Base-by-base conservation (phyloP, 768 basidiomycete species). In the Boletus subcaerulescens region DNA sequence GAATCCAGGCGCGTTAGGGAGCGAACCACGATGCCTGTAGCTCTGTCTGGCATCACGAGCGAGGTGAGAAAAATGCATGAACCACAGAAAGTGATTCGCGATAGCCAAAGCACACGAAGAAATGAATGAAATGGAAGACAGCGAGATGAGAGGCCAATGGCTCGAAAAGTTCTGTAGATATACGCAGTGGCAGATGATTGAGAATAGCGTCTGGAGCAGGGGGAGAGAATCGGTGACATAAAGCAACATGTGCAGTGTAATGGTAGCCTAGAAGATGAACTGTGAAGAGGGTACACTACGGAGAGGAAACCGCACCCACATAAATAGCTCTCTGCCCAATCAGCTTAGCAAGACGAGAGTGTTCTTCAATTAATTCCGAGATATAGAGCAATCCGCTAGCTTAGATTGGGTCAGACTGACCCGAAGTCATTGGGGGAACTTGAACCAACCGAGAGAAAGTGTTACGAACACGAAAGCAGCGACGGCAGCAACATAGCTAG, bases 351-450 rank as follows among this genome's bases (percentile, higher is more conserved):
- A 81, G 65, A 44, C 82, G 82, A 13, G 93, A 86, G 68, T 96
- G 88, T 68, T 98, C 96, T 71, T 98, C 96, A 58, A 98, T 98
- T 32, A 98, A 71, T 69, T 98, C 96, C 2, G 95, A 94, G 32
- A 96, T 75, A 78, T 96, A 98, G 51, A 98, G 74, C 43, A 98
- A 76, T 8, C 95, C 96, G 72, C 91, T 95, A 46, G 96, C 96
- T 96, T 68, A 13, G 56, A 22, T 45, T 31, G 3, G 53, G 45
- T 65, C 40, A 58, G 60, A 41, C 39, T 14, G 20, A 52, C 42
- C 29, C n/a, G 45, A 22, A 39, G 20, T 3, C 33, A 44, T 44
- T 29, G 29, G 47, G 42, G 29, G 51, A 14, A 57, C 22, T 0
- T n/a, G 45, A 41, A 74, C 83, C 46, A 50, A 93, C 94, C 94